Conservation (phyloP, 208 protist species). For the Balamuthia mandrillaris region DNA sequence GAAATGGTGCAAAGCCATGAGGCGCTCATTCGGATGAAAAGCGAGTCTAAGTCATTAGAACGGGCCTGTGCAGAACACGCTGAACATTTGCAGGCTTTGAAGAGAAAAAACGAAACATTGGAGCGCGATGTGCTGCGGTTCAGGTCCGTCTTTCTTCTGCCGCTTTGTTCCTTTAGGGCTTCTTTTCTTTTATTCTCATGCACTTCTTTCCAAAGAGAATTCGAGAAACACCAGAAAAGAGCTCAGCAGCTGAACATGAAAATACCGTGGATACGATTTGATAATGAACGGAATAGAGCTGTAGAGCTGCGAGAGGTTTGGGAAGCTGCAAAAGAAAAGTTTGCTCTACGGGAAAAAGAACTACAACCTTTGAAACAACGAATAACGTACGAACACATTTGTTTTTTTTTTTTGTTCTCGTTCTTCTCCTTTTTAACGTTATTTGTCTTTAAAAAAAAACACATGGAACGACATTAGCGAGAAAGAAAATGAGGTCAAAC, state of each 20-base stretch:
- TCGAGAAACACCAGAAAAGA: neutral
- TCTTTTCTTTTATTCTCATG: neutral
- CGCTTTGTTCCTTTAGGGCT: neutral
- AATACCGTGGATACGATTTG: neutral
- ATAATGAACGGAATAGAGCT: neutral
- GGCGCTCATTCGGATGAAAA: neutral
- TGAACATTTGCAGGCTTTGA: constrained; percentile 43
- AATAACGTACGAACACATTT: neutral
- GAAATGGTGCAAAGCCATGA: constrained; percentile 42
- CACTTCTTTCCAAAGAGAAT: neutral
- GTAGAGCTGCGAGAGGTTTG: neutral
- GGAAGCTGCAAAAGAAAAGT: neutral
- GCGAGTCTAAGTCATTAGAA: neutral
- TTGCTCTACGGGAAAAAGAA: constrained; percentile 25
- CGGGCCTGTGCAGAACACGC: neutral
- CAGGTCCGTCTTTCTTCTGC: neutral
- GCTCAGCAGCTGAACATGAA: neutral
- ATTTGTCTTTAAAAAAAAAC: neutral
- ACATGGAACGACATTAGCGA: too few species aligned
- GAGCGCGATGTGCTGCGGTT: constrained; percentile 48
- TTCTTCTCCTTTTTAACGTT: neutral
- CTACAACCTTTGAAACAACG: neutral
- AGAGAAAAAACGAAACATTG: constrained; percentile 37
- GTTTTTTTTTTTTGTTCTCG: neutral
- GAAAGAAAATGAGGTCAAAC: too few species aligned